Conservation (phyloP, 225 moss, liverwort and hornwort species). For the Marchantia paleacea region DNA sequence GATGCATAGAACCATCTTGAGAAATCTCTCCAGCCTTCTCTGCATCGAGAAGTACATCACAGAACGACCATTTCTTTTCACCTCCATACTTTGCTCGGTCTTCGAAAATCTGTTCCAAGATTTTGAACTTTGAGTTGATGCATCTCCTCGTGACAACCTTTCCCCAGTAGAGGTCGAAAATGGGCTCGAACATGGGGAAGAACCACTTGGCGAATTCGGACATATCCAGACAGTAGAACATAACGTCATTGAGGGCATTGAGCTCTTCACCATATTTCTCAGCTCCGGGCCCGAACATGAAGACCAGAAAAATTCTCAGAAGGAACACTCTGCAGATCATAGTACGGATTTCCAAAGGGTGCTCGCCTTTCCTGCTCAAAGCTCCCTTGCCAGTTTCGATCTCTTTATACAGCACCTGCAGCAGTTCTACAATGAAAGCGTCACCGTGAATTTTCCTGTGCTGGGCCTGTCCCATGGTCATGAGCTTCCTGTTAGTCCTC, state of each 20-base stretch:
- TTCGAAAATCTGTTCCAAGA: not conserved
- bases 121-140: conserved; percentile 12
- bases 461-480: conserved; percentile 7
- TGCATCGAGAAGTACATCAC: conserved; percentile 1
- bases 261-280: conserved; percentile 5
- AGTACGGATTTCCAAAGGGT: conserved; percentile 10
- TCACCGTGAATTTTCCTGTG: conserved; percentile 16
- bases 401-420: conserved; percentile 12
- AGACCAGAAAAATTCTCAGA: conserved; percentile 17
- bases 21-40: not conserved
- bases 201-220: conserved; percentile 7
- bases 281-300: conserved; percentile 16
- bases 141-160: conserved; percentile 1
- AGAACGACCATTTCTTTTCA: conserved; percentile 2
- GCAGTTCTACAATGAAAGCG: conserved; percentile 8
- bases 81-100: conserved; percentile 6
- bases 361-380: conserved; percentile 4
- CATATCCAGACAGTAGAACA: conserved; percentile 16
- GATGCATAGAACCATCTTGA: not conserved
- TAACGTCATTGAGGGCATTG: conserved; percentile 3
- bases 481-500: conserved; percentile 14
- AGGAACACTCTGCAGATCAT: conserved; percentile 21
- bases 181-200: conserved; percentile 13
- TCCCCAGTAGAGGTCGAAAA: conserved; percentile 20
- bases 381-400: not conserved